Evolutionary conservation across 768 basidiomycete species (phyloP).

Genomic region (Russula dissimulans): DNA sequence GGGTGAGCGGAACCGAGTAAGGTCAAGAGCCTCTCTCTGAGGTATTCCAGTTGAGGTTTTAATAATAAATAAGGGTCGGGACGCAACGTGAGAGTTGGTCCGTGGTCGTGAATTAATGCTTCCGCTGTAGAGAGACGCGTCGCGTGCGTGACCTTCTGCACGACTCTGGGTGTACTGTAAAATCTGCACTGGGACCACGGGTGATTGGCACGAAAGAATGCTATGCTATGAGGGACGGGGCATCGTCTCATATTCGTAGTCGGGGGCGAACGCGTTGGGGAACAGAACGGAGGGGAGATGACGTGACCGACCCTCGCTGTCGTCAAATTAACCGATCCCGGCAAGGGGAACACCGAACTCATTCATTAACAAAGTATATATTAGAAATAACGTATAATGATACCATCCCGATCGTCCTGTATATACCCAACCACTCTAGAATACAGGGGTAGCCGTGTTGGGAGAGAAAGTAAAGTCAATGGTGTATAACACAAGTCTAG

Average conservation of each 20-base stretch:
- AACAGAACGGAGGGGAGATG: not conserved
- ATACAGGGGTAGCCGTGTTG: conserved; percentile 2
- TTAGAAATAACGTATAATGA: conserved; percentile 12
- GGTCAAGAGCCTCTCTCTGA: conserved; percentile 63
- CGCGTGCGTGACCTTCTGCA: conserved; percentile 8
- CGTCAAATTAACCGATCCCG: no score
- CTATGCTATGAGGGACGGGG: not conserved
- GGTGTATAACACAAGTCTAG: not conserved
- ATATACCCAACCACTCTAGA: conserved; percentile 1
- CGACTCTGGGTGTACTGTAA: conserved; percentile 11
- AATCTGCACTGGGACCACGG: not conserved
- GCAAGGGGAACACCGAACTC: no score
- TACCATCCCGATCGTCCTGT: conserved; percentile 1
- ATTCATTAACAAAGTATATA: not conserved
- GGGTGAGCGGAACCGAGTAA: conserved; percentile 88
- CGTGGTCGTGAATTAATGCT: not conserved
- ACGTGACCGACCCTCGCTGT: not conserved
- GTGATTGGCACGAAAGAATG: not conserved
- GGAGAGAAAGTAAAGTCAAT: not conserved
- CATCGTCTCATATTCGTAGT: conserved; percentile 14
- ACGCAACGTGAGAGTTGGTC: conserved; percentile 16
- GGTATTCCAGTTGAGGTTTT: conserved; percentile 57
- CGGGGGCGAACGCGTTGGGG: not conserved
- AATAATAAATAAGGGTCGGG: conserved; percentile 66
- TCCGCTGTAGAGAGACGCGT: not conserved